phyloP scores from a whole-genome alignment of 202 grass and related monocot species.

The Zoysia matrella region DNA sequence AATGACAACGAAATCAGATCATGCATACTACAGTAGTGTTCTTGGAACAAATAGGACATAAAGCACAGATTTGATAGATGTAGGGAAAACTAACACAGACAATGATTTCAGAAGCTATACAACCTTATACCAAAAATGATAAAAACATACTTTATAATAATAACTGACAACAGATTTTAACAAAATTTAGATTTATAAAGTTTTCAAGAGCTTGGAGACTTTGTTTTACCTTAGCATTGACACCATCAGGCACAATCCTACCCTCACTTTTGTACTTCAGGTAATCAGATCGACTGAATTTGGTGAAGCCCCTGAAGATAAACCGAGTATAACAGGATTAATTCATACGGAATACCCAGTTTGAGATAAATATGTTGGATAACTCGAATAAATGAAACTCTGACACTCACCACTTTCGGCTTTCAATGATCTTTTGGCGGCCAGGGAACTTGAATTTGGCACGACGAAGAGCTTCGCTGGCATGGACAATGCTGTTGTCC shows the following conservation, averaged over 20 bases:
- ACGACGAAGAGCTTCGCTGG: not conserved
- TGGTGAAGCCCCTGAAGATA: not conserved
- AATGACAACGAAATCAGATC: not conserved
- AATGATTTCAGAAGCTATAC: not conserved
- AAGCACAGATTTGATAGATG: not conserved
- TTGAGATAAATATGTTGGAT: not conserved
- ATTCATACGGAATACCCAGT: not conserved
- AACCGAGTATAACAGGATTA: not conserved
- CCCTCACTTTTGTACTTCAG: constrained; percentile 8
- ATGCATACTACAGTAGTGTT: not conserved
- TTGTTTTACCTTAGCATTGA: not conserved
- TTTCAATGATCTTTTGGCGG: not conserved
- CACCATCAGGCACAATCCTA: not conserved
- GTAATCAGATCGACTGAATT: not conserved
- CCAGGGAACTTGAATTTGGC: constrained; percentile 8
- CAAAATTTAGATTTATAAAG: not conserved
- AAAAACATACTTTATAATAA: not conserved
- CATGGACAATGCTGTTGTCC: not conserved
- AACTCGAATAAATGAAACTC: not conserved
- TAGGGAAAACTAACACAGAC: not conserved
- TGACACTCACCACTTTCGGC: not conserved
- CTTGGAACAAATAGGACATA: not conserved
- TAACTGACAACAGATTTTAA: not conserved
- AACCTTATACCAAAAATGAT: not conserved
- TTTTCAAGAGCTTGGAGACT: not conserved